These are phyloP conservation scores for Dillenia turbinata DNA, from an alignment of 164 flowering plant species.

Conservation along the genomic window DNA sequence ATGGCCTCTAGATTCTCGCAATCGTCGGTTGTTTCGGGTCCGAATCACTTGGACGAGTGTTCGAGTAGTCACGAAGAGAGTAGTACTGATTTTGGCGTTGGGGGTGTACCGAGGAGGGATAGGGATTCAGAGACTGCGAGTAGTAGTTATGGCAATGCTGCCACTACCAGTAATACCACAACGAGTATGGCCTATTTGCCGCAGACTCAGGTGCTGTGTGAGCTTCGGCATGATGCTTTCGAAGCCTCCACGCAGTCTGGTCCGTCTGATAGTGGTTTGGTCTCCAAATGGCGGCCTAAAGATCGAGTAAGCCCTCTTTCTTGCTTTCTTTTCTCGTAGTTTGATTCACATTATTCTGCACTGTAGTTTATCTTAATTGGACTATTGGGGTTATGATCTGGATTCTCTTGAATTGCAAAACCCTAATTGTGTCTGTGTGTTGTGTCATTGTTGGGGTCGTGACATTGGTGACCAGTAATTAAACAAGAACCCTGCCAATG, in stretches of 20 bases:
- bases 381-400: no score
- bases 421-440: no score
- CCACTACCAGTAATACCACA: slow-evolving; percentile 13
- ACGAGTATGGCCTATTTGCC: slow-evolving; percentile 84
- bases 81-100: slow-evolving; percentile 16
- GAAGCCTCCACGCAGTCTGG: slow-evolving; percentile 62
- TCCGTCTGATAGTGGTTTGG: slow-evolving; percentile 70
- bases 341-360: background rate
- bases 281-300: slow-evolving; percentile 86
- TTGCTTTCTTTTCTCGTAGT: background rate
- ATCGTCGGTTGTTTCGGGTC: slow-evolving; percentile 34
- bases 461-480: no score
- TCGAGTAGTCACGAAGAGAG: slow-evolving; percentile 29
- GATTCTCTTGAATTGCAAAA: no score
- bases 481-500: no score
- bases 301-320: slow-evolving; percentile 56
- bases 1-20: slow-evolving; percentile 83
- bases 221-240: slow-evolving; percentile 77
- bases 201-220: slow-evolving; percentile 65
- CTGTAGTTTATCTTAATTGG: background rate
- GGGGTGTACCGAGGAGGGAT: slow-evolving; percentile 31
- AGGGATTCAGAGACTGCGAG: slow-evolving; percentile 46
- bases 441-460: no score
- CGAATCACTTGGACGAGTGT: slow-evolving; percentile 58
- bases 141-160: slow-evolving; percentile 39